These are phyloP conservation scores for Lactarius sp. DNA, from an alignment of 768 basidiomycete genomes.

Conservation along the genomic window DNA sequence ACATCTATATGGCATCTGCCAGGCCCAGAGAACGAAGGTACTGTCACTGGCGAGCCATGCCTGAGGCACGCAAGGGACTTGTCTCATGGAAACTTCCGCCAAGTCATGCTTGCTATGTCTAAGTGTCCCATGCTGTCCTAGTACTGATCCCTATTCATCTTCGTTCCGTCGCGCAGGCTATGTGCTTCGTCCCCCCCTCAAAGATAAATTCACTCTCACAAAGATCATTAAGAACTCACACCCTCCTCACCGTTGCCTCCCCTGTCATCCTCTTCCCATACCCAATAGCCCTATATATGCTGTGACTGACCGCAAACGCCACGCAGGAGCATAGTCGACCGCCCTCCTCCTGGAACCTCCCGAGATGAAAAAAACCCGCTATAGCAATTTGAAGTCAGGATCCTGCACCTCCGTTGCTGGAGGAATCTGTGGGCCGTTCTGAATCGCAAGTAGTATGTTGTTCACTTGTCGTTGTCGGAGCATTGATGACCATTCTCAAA, in stretches of 20 bases:
- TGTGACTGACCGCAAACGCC: neutral
- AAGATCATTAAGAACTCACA: neutral
- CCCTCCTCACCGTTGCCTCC: neutral
- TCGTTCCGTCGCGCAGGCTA: neutral
- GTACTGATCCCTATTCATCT: neutral
- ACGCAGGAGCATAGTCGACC: neutral
- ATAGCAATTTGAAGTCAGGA: constrained; percentile 13
- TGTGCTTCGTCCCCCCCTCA: neutral
- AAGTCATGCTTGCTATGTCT: neutral
- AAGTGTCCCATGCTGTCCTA: neutral
- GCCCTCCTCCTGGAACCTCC: neutral
- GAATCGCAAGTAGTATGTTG: neutral
- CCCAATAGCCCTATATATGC: neutral
- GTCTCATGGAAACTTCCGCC: neutral
- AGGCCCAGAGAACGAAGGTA: neutral
- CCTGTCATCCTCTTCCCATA: neutral
- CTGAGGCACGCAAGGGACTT: neutral
- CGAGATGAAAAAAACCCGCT: neutral
- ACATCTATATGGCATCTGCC: neutral
- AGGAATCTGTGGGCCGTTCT: constrained; percentile 5
- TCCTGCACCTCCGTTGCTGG: constrained; percentile 4
- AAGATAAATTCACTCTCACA: neutral
- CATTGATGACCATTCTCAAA: neutral
- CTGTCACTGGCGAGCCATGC: neutral
- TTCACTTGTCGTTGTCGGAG: neutral